Base-by-base conservation (phyloP, 1,139 yeast genomes). In the Debaryomyces psychrophilus region DNA sequence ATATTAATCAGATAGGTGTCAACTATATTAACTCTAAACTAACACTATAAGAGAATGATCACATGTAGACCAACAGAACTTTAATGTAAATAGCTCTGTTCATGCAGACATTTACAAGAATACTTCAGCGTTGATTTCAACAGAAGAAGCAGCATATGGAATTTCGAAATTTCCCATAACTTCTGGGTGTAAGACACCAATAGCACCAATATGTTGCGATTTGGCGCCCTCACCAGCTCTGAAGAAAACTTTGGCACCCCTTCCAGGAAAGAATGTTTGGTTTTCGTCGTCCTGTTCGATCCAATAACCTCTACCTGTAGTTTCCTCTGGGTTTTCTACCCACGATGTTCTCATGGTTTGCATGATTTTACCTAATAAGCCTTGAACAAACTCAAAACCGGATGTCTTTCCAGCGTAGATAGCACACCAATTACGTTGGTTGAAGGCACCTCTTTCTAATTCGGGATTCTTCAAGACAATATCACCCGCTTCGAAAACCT, bases 171-270 rank as follows among this genome's bases (percentile, higher is more conserved):
- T 73, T 56, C 77, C 77, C 79, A 92, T 78, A 48, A 95, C 99
- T 62, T 88, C 90, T 31, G 99, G 99, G 67, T 95, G 99, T 61
- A 95, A 77, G 48, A 90, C 97, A 64, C 99, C 99, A 57, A 95
- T 75, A 42, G 83, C 73, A 55, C 99, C 99, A 60, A 95, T 80
- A 44, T 74, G 81, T 54, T 76, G 69, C 23, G 76, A 78, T 37
- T 77, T 71, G 23, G 68, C 85, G 48, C 82, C 86, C 52, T 81
- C 80, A 50, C 72, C 77, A 48, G 78, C 71, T 72, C 96, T 82
- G 73, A 83, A 87, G 68, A 78, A 81, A 50, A 95, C 79, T 60
- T 81, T 83, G 43, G 99, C 99, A 51, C 97, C 98, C 76, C 99
- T 86, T 41, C 98, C 99, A 37, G 97, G 96, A 87, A 95, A 93